Base-by-base conservation (phyloP, 495 filamentous ascomycete genomes). In the Copromyces sp. region DNA sequence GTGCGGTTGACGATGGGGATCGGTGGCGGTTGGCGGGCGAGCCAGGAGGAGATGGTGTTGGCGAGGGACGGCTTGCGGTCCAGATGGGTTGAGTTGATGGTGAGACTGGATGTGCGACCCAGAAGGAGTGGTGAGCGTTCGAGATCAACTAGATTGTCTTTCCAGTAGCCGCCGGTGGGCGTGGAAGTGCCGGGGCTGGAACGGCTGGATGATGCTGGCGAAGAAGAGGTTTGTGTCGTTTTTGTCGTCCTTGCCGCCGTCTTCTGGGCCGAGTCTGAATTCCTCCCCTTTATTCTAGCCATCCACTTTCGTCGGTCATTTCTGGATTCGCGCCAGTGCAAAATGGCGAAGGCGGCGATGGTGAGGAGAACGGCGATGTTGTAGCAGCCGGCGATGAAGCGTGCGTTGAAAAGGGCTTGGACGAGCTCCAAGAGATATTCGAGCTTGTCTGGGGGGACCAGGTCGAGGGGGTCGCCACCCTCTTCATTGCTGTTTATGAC, bases 1-100 rank as follows among this genome's bases (percentile, higher is more conserved):
- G 78, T 79, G 69, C 86, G 87, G 78, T 88, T 86, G 74, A 89
- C 71, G 24, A 87, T 17, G 1, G 86, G 88, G 9, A 90, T 80
- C 2, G 85, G 84, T 24, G 71, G 77, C 20, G 88, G 88, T 75
- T 90, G 89, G 69, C 87, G 86, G 71, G 82, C 80, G 41, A 88
- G 76, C 71, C 82, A 81, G 39, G 78, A 77, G 14, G 74, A 74
- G 40, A 83, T 14, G 14, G 53, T 39, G 53, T 72, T 74, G 39
- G 1, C 0, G 24, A 70, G 16, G 17, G 17, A 2, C 3, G 53
- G 29, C 32, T 65, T 65, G 53, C 53, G 29, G 29, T 35, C 53
- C 12, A 65, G 53, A 9, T 12, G 53, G 29, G 29, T 9, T 65
- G 53, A 65, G 53, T 65, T 65, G 53, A 65, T 65, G 53, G 53